A percentile compares a stretch with the other conserved stretches of the same genome.
Conservation (phyloP, 768 basidiomycete species). For the Lactifluus volemus region DNA sequence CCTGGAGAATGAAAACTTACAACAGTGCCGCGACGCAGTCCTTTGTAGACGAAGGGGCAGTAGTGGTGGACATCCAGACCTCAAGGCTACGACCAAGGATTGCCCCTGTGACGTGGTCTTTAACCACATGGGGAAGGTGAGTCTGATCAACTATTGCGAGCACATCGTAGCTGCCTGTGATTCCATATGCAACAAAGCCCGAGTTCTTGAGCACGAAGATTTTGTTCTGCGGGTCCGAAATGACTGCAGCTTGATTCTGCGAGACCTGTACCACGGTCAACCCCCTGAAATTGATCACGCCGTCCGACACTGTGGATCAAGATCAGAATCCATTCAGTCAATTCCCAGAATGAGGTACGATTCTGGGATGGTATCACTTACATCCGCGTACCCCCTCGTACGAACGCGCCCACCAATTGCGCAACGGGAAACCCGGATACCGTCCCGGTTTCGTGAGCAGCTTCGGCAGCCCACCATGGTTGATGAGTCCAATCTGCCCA, state of each 20-base stretch:
- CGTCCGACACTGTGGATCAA: constrained; percentile 50
- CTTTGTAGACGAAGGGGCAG: constrained; percentile 39
- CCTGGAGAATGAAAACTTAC: constrained; percentile 31
- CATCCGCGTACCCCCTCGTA: constrained; percentile 63
- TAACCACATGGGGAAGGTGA: constrained; percentile 52
- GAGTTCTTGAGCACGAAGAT: constrained; percentile 75
- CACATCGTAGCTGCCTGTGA: constrained; percentile 67
- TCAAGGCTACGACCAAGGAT: constrained; percentile 68
- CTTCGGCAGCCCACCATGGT: constrained; percentile 77
- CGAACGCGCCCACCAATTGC: constrained; percentile 81
- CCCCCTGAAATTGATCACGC: constrained; percentile 72
- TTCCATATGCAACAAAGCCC: constrained; percentile 69
- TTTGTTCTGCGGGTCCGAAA: constrained; percentile 70
- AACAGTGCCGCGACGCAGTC: constrained; percentile 69
- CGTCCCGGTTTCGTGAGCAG: constrained; percentile 65
- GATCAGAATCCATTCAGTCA: neutral
- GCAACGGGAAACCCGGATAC: constrained; percentile 65
- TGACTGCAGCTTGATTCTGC: constrained; percentile 74
- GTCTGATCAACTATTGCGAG: constrained; percentile 81
- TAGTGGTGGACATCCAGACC: constrained; percentile 52
- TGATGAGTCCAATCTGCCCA: constrained; percentile 65
- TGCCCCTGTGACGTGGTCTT: constrained; percentile 53
- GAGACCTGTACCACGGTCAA: constrained; percentile 81
- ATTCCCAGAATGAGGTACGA: neutral
- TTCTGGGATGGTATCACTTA: constrained; percentile 28